Evolutionary conservation across 257 asterid genomes (phyloP), one percentile per base, ranked within the genome.

Genomic region (Scutellaria barbata): DNA sequence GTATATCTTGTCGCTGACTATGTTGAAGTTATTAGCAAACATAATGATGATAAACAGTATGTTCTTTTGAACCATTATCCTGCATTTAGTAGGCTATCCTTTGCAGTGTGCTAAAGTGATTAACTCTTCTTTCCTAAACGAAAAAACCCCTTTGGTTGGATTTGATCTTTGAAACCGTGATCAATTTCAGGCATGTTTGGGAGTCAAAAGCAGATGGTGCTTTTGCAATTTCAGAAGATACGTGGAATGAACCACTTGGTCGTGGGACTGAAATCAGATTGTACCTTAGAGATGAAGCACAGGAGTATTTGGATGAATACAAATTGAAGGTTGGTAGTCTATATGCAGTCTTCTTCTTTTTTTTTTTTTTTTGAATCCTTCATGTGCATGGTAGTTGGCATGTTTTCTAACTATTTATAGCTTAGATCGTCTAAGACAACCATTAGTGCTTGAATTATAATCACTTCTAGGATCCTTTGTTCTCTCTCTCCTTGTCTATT

Each of bases 121-220:
- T 14, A 52, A n/a, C n/a, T n/a, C n/a, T n/a, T n/a, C n/a, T n/a
- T n/a, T n/a, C n/a, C n/a, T n/a, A n/a, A n/a, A n/a, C n/a, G n/a
- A n/a, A n/a, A n/a, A n/a, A n/a, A n/a, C n/a, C n/a, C n/a, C n/a
- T n/a, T n/a, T n/a, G n/a, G n/a, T n/a, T n/a, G n/a, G n/a, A n/a
- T n/a, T n/a, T n/a, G n/a, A 22, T 41, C 7, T 60, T 63, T 3
- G 30, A 61, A 65, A 35, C n/a, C 72, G 13, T 68, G 65, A 22
- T 58, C 63, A 39, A 43, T 40, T 76, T 37, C 85, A 90, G 98
- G 86, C 68, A 88, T 68, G 89, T 92, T 0, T 92, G 98, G 98
- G 98, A 92, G 83, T 92, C 98, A 25, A 92, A 85, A 80, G 98
- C 98, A 68, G 98, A 90, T 83, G 97, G 98, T 22, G 93, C 97